Evolutionary conservation across 768 basidiomycete genomes (phyloP).

Genomic region (Rickenella mellea): DNA sequence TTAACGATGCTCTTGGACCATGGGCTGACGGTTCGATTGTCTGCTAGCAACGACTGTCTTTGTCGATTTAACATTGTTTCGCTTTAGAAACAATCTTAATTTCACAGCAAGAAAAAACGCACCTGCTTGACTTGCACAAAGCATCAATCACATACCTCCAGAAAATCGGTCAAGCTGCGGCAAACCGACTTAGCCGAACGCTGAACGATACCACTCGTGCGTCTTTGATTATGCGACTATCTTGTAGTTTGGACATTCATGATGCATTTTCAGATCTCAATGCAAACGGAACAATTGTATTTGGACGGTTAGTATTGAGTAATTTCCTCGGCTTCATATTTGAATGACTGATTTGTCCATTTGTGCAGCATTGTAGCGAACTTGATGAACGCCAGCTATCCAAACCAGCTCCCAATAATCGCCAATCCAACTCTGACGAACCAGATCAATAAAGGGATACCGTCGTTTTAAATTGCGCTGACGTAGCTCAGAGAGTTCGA

Average conservation of each 20-base stretch:
- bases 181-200: conserved; percentile 30
- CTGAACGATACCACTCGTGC: conserved; percentile 17
- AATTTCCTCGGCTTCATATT: background rate
- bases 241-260: conserved; percentile 12
- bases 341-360: background rate
- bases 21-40: no score
- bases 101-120: conserved; percentile 25
- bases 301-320: conserved; percentile 22
- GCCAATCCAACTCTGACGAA: conserved; percentile 25
- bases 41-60: conserved; percentile 5
- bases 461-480: no score
- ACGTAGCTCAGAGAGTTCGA: no score
- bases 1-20: no score
- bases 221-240: background rate
- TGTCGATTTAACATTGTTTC: background rate
- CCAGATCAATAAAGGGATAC: conserved; percentile 28
- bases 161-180: conserved; percentile 29
- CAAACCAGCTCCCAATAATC: conserved; percentile 25
- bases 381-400: conserved; percentile 25
- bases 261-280: no score
- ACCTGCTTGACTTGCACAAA: conserved; percentile 29
- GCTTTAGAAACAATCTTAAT: conserved; percentile 24
- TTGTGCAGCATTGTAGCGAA: conserved; percentile 29
- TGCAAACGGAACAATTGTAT: conserved; percentile 30
- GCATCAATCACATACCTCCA: conserved; percentile 29